Base-by-base conservation (phyloP, 2,329 filamentous ascomycete genomes). In the Alternaria burnsii region DNA sequence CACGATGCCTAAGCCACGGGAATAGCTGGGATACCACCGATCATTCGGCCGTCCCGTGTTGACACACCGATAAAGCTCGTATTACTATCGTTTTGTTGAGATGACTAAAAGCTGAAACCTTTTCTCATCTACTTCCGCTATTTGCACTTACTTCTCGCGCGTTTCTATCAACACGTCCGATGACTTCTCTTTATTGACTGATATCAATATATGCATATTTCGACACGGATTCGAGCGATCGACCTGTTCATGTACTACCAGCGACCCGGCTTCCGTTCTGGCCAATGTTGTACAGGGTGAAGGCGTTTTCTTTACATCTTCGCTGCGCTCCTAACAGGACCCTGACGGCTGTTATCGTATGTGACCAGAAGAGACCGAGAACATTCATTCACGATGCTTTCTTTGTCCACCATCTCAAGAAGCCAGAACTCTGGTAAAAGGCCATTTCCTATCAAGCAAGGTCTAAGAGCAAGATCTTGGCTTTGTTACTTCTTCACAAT, bases 21-120 rank as follows among this genome's bases (percentile, higher is more conserved):
- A 50, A 50, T 50, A 20, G 32, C 32, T 50, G 32, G 46, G 38
- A 26, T 50, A 7, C 32, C 46, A 36, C 46, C 46, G 46, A 38
- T 26, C 20, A 38, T 36, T 24, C 9, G 16, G 46, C 46, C 46
- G 46, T 36, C 30, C 46, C 46, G 46, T 38, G 5, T 24, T 48
- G 3, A 50, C 34, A 50, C 5, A 38, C 32, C 32, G 46, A 50
- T 38, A 22, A 16, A 50, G 46, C 30, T 50, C 46, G 30, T 50
- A n/a, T 50, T n/a, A 30, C 10, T 38, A 38, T 38, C 46, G 2
- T 11, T 38, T 5, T n/a, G 46, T 12, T 42, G 16, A 24, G 46
- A 11, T 26, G 32, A 36, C 34, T 38, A 36, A 8, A 1, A 36
- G 28, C 20, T 11, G 8, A n/a, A 14, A 42, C 12, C 5, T 16